Conservation (phyloP, 306 rosid species). For the Dalbergia cultrata region DNA sequence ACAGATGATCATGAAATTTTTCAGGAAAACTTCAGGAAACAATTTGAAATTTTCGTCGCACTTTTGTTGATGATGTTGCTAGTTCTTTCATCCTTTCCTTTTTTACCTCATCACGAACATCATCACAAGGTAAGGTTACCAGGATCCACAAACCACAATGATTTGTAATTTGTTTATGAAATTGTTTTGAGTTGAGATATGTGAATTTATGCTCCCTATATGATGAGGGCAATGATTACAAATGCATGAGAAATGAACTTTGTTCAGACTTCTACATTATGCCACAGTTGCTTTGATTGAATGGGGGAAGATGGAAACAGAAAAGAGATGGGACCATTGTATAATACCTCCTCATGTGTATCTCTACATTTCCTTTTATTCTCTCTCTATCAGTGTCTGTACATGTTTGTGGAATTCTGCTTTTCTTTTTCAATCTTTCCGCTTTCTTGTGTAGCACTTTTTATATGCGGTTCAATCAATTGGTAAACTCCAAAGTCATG, state of each 20-base stretch:
- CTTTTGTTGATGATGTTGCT: constrained; percentile 69
- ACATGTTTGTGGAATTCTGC: neutral
- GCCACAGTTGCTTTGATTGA: neutral
- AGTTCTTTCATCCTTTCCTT: constrained; percentile 64
- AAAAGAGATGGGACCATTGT: neutral
- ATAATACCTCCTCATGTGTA: neutral
- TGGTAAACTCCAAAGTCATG: neutral
- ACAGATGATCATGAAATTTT: constrained; percentile 63
- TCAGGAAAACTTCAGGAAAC: constrained; percentile 67
- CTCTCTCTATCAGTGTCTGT: neutral
- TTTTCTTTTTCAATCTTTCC: neutral
- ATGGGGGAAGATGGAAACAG: no score
- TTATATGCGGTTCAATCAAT: constrained; percentile 6
- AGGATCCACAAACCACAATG: neutral
- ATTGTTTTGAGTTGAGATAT: neutral
- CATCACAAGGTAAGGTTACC: constrained; percentile 71
- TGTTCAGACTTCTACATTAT: neutral
- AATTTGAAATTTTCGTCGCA: constrained; percentile 60
- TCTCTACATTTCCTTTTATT: constrained; percentile 11
- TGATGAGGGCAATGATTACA: constrained; percentile 13
- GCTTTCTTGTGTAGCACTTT: neutral
- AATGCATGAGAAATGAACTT: constrained; percentile 1
- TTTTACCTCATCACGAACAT: constrained; percentile 56
- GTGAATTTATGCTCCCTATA: constrained; percentile 20
- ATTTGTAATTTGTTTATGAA: no score